Base-by-base conservation (phyloP, 371 early-diverging fungal species). In the Chytridiales sp. region DNA sequence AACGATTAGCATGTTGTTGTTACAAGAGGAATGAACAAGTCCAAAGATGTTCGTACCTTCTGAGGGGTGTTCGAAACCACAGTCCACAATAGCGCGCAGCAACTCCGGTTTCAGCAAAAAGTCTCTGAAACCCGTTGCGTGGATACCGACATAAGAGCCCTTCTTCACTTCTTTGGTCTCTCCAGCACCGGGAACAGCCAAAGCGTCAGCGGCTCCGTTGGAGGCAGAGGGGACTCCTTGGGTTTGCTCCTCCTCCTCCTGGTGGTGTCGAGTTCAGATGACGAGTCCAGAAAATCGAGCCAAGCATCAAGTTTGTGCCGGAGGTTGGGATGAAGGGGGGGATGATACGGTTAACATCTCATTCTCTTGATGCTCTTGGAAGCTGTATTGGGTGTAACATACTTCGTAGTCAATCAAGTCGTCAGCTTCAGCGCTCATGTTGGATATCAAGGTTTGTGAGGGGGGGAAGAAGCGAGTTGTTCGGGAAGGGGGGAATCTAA, bases 41-140 rank as follows among this genome's bases (percentile, higher is more conserved):
- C 29, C 35, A 24, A 50, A 46, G 36, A 27, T 32, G 24, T 24
- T 11, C 22, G n/a, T 76, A 89, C 91, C 92, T 85, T 96, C 96
- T 47, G 93, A 93, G 30, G 98, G 99, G 82, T 97, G 98, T 79
- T 97, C 97, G 73, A 97, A 97, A 79, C 97, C 98, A 70, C 94
- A 95, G 75, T 96, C 97, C 31, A 90, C 91, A 66, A 97, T 96
- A 58, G 95, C 91, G 58, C 95, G 87, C 56, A 93, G 72, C 24
- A 99, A 78, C 72, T 97, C 97, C 9, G 95, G 95, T 84, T 93
- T 94, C 67, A 99, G 80, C 63, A 97, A 73, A 72, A 99, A 96
- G 73, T 98, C 99, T 71, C 93, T 85, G 89, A 98, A 98, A 69
- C 96, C 94, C 22, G 97, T 95, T n/a, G 95, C 90, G 79, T 97